A percentile compares a stretch with the other conserved stretches of the same genome.
Conservation (phyloP, 2,329 filamentous ascomycete species). For the Zasmidium angulare region DNA sequence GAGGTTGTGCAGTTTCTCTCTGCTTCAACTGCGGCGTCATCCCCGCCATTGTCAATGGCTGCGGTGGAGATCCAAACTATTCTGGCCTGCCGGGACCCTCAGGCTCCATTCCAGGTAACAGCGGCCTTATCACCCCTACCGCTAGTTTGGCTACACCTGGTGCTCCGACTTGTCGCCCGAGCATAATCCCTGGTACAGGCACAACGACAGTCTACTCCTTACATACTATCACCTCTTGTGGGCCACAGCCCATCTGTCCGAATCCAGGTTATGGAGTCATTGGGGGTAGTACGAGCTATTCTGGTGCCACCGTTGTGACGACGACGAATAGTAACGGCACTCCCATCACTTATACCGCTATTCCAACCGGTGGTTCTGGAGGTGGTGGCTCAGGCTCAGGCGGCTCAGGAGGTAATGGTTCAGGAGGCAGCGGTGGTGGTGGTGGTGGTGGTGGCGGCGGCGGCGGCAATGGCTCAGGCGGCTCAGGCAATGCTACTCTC, state of each 20-base stretch:
- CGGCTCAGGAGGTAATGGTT: neutral
- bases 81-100: neutral
- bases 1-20: slow-evolving; percentile 12
- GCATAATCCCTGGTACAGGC: slow-evolving; percentile 15
- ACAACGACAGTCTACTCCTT: slow-evolving; percentile 35
- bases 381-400: slow-evolving; percentile 4
- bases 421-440: neutral
- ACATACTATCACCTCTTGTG: slow-evolving; percentile 32
- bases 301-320: slow-evolving; percentile 20
- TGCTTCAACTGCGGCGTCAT: slow-evolving; percentile 24
- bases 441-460: neutral
- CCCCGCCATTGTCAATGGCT: neutral
- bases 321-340: slow-evolving; percentile 22
- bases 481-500: neutral
- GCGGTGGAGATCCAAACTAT: too few species aligned
- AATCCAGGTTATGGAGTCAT: slow-evolving; percentile 26
- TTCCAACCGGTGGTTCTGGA: slow-evolving; percentile 18
- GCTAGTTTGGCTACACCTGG: neutral
- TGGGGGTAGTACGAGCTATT: neutral
- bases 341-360: slow-evolving; percentile 23
- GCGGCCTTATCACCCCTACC: neutral
- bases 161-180: slow-evolving; percentile 15
- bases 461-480: neutral
- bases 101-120: neutral
- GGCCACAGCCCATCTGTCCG: slow-evolving; percentile 30